Conservation (phyloP, 495 filamentous ascomycete species). For the Aspergillus affinis region DNA sequence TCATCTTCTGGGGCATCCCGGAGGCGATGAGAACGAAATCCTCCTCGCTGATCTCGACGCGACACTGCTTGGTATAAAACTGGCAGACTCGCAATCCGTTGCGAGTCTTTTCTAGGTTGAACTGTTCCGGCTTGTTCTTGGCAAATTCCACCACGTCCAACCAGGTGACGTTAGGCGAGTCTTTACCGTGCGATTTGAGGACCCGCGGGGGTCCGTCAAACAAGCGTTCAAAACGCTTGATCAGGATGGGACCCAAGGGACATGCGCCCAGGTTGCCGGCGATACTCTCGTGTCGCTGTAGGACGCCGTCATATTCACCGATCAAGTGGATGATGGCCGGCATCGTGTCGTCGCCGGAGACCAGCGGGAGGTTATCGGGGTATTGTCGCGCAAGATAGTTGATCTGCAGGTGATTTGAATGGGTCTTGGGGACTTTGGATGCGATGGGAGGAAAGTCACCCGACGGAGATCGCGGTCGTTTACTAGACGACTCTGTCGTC, state of each 20-base stretch:
- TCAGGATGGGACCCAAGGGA: slow-evolving; percentile 75
- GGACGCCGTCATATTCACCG: slow-evolving; percentile 76
- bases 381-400: slow-evolving; percentile 76
- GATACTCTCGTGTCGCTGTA: slow-evolving; percentile 82
- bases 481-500: slow-evolving; percentile 44
- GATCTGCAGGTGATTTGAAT: slow-evolving; percentile 66
- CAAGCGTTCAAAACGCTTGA: slow-evolving; percentile 80
- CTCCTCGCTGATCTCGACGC: slow-evolving; percentile 84
- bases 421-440: slow-evolving; percentile 55
- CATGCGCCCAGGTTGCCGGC: slow-evolving; percentile 82
- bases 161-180: slow-evolving; percentile 67
- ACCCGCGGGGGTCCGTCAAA: slow-evolving; percentile 80
- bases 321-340: slow-evolving; percentile 65
- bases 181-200: slow-evolving; percentile 62
- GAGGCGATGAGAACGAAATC: slow-evolving; percentile 80
- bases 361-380: slow-evolving; percentile 59
- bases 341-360: slow-evolving; percentile 59
- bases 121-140: slow-evolving; percentile 74
- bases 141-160: slow-evolving; percentile 84
- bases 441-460: slow-evolving; percentile 43
- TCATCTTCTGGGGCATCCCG: slow-evolving; percentile 80
- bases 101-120: slow-evolving; percentile 66
- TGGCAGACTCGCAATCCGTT: slow-evolving; percentile 72
- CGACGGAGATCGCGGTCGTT: slow-evolving; percentile 62
- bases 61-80: slow-evolving; percentile 75